A percentile compares a stretch with the other conserved stretches of the same genome.
phyloP scores from a whole-genome alignment of 768 basidiomycete species.

The Imleria badia region DNA sequence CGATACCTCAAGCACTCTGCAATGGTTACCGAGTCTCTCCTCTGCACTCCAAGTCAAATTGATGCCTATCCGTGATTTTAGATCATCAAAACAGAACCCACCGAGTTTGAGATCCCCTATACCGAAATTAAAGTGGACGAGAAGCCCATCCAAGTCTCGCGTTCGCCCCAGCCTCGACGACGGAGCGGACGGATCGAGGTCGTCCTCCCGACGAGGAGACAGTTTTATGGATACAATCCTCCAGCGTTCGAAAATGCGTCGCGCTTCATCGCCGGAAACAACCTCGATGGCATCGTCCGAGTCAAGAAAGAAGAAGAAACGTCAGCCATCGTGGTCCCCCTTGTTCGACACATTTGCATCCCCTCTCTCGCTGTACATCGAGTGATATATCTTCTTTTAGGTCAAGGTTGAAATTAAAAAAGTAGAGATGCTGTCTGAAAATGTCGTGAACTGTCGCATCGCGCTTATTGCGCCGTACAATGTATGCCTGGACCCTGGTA shows the following conservation, averaged over 20 bases:
- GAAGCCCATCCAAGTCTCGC: background rate
- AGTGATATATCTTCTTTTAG: background rate
- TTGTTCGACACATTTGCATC: background rate
- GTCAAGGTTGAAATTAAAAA: constrained; percentile 14
- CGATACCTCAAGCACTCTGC: background rate
- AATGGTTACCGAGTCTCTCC: constrained; percentile 1
- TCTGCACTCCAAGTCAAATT: background rate
- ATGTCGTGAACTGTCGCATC: constrained; percentile 15
- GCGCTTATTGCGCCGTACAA: constrained; percentile 2
- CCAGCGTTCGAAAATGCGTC: constrained; percentile 9
- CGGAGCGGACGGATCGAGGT: constrained; percentile 6
- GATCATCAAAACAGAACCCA: constrained; percentile 14
- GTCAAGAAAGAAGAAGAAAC: constrained; percentile 17
- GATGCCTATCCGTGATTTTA: background rate
- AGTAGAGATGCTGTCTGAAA: constrained; percentile 21
- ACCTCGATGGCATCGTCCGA: background rate
- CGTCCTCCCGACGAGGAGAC: constrained; percentile 10
- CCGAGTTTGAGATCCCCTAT: background rate
- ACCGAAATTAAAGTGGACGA: too few species aligned
- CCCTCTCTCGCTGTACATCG: background rate
- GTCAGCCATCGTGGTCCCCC: background rate
- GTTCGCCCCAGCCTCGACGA: background rate
- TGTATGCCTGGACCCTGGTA: constrained; percentile 9
- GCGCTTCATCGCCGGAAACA: constrained; percentile 2
- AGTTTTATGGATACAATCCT: constrained; percentile 3